Base-by-base conservation (phyloP, 2,329 filamentous ascomycete species). In the Aaosphaeria arxii region DNA sequence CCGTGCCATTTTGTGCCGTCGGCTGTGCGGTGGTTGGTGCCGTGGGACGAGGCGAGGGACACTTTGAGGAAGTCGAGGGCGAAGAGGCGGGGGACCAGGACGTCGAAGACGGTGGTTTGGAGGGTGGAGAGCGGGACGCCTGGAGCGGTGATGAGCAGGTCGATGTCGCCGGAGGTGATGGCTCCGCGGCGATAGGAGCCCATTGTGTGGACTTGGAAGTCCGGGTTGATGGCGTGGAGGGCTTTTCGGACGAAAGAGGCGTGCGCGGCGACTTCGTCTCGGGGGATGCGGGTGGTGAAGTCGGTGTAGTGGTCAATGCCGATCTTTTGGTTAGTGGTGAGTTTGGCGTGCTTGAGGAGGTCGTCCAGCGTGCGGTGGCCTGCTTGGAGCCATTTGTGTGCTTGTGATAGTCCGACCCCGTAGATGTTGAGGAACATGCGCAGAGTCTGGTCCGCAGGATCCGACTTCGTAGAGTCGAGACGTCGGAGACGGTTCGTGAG, bases 131-230 rank as follows among this genome's bases (percentile, higher is more conserved):
- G 47, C 2, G 59, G 50, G 0, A 85, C 86, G 0, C 77, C 76
- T 0, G 79, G 74, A 60, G 86, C 87, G 1, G 89, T 95, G 52
- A 96, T 80, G 50, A 97, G 82, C 38, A 92, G 77, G 66, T 96
- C 92, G 48, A 96, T 87, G 63, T 96, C 92, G 3, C 89, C 84
- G 5, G 85, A 94, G 44, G 80, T 80, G 30, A 78, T 69, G 4
- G 88, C 82, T 13, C 92, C 91, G 30, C 92, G 83, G 28, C 92
- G 83, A 65, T 95, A 96, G 49, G 89, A 95, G 1, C 92, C 92
- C 41, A 87, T 85, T 42, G 95, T 80, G 42, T 90, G 87, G 48
- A 89, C 73, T 65, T 90, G 77, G 47, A 91, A 82, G 0, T 69
- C 65, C 0, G 75, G 65, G 60, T 95, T 88, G 28, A 91, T 74